A percentile compares a stretch with the other conserved stretches of the same genome.
These are phyloP conservation scores for Cyberlindnera petersonii DNA, from an alignment of 805 yeast species.

Conservation along the genomic window DNA sequence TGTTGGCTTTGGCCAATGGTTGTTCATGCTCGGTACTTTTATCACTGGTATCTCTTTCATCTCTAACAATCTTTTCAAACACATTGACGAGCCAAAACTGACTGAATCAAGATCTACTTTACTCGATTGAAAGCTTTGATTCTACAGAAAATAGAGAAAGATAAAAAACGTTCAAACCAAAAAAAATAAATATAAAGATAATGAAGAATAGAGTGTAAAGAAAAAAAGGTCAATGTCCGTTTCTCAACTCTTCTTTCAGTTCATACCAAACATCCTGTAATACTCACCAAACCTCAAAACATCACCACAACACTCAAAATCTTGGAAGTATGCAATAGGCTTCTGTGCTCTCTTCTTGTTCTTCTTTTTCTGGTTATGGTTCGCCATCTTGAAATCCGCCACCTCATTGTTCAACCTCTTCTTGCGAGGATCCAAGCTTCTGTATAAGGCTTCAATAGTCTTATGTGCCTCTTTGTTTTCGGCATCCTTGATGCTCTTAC, in stretches of 20 bases:
- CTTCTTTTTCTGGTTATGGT: background rate
- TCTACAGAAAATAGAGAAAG: too few species aligned
- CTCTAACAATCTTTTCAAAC: constrained; percentile 1
- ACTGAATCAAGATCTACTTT: background rate
- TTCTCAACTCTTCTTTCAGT: background rate
- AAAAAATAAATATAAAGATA: too few species aligned
- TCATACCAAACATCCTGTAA: constrained; percentile 4
- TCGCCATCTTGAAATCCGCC: constrained; percentile 16
- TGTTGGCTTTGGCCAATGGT: constrained; percentile 57
- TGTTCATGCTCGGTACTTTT: constrained; percentile 35
- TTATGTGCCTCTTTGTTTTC: constrained; percentile 26
- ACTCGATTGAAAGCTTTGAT: too few species aligned
- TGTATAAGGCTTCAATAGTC: constrained; percentile 29
- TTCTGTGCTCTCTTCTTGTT: constrained; percentile 14
- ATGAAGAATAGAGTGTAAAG: too few species aligned
- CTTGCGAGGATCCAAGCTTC: constrained; percentile 34
- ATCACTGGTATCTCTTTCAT: constrained; percentile 27
- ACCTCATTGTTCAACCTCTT: constrained; percentile 22
- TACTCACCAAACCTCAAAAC: constrained; percentile 17
- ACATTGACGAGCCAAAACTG: constrained; percentile 8
- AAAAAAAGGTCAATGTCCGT: background rate
- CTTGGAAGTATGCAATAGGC: constrained; percentile 22
- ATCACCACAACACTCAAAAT: constrained; percentile 26
- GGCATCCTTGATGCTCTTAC: constrained; percentile 32
- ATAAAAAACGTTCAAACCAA: too few species aligned